phyloP scores from a whole-genome alignment of 345 rosid species.

The Theobroma cacao region DNA sequence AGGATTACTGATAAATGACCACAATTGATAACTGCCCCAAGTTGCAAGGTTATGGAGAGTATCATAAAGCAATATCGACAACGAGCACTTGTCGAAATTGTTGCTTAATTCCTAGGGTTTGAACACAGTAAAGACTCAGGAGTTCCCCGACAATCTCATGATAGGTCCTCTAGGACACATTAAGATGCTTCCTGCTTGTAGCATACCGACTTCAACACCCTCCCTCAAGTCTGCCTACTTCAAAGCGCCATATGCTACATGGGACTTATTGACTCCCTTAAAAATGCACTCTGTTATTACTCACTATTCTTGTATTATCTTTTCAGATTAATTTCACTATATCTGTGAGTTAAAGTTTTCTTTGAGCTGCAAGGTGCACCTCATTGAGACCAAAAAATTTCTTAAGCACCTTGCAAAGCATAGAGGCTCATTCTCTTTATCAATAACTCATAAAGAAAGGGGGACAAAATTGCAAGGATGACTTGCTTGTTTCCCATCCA shows the following conservation, averaged over 20 bases:
- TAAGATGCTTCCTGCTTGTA: neutral
- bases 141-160: neutral
- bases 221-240: neutral
- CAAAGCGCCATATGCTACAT: neutral
- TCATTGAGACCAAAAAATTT: neutral
- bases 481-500: neutral
- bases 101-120: neutral
- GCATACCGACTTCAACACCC: neutral
- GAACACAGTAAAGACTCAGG: neutral
- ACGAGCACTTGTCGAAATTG: neutral
- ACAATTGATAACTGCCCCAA: neutral
- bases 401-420: neutral
- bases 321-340: neutral
- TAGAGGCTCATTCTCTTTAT: neutral
- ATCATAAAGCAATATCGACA: neutral
- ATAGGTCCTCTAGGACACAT: neutral
- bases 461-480: neutral
- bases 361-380: neutral
- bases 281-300: neutral
- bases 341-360: neutral
- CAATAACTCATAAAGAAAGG: neutral
- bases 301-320: neutral
- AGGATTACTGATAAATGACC: neutral
- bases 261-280: neutral
- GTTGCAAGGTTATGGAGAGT: neutral